Conservation (phyloP, 495 filamentous ascomycete genomes). For the Penicillium lagena region DNA sequence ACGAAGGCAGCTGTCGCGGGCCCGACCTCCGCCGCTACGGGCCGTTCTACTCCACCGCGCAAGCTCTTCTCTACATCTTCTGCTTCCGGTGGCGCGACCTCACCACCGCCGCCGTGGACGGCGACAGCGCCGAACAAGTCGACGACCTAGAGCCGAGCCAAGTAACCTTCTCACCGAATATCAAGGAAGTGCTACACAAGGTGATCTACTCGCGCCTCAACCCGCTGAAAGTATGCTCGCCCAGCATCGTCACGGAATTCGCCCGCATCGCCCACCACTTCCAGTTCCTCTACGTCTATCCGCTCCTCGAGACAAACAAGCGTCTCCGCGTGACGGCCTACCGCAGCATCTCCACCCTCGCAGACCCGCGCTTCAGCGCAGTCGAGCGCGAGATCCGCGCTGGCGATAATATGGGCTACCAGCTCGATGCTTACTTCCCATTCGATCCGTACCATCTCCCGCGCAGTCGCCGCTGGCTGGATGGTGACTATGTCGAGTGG, state of each 20-base stretch:
- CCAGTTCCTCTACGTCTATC: slow-evolving; percentile 78
- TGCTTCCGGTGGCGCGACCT: slow-evolving; percentile 97
- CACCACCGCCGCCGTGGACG: slow-evolving; percentile 48
- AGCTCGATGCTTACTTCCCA: slow-evolving; percentile 90
- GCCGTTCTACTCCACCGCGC: slow-evolving; percentile 81
- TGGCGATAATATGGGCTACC: slow-evolving; percentile 58
- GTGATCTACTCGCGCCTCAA: slow-evolving; percentile 85
- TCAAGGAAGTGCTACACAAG: slow-evolving; percentile 63
- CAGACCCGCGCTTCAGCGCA: slow-evolving; percentile 31
- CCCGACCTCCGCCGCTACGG: slow-evolving; percentile 79
- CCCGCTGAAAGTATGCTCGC: slow-evolving; percentile 93
- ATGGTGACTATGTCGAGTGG: slow-evolving; percentile 82
- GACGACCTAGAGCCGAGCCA: slow-evolving; percentile 54
- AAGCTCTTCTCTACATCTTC: slow-evolving; percentile 90
- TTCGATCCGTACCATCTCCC: slow-evolving; percentile 95
- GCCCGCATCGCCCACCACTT: slow-evolving; percentile 79
- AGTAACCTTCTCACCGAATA: slow-evolving; percentile 62
- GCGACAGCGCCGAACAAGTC: slow-evolving; percentile 42
- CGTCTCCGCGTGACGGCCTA: slow-evolving; percentile 64
- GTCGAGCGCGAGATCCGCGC: slow-evolving; percentile 58
- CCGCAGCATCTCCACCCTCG: slow-evolving; percentile 28
- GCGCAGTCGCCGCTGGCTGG: slow-evolving; percentile 76
- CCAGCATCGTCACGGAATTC: slow-evolving; percentile 83
- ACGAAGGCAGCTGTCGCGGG: slow-evolving; percentile 64
- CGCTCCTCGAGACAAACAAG: slow-evolving; percentile 88